Conservation (phyloP, 2,329 filamentous ascomycete species). For the Coniochaeta pulveracea region DNA sequence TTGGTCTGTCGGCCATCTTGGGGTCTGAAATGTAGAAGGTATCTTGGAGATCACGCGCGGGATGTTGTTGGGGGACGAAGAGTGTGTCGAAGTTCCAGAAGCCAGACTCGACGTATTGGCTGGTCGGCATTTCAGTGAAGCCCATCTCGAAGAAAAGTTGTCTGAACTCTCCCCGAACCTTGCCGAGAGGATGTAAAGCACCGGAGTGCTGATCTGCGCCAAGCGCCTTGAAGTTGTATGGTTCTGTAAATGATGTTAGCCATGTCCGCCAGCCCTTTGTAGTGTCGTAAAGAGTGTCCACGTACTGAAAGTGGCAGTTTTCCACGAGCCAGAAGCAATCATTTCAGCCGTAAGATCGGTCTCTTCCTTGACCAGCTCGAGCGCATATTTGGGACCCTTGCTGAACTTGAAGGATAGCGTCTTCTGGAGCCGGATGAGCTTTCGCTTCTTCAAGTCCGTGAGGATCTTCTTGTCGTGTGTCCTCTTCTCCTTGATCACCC, state of each 20-base stretch:
- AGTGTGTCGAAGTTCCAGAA: background rate
- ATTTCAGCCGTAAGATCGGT: conserved; percentile 94
- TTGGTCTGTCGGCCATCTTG: conserved; percentile 53
- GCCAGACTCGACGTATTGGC: background rate
- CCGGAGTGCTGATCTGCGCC: conserved; percentile 51
- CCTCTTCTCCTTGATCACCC: conserved; percentile 58
- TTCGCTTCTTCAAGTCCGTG: conserved; percentile 81
- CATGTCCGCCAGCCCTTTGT: no score
- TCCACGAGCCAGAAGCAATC: conserved; percentile 80
- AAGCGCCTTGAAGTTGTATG: conserved; percentile 42
- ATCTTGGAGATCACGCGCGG: conserved; percentile 92
- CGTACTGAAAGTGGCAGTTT: conserved; percentile 70
- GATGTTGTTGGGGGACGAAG: conserved; percentile 49
- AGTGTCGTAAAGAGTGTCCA: no score
- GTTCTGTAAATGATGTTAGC: conserved; percentile 36
- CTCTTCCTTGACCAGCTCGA: conserved; percentile 83
- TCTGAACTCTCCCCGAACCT: conserved; percentile 90
- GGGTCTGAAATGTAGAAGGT: conserved; percentile 96
- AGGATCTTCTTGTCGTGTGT: conserved; percentile 67
- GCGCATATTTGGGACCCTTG: conserved; percentile 81
- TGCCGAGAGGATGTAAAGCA: conserved; percentile 66
- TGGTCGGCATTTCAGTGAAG: conserved; percentile 93
- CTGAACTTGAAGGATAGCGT: conserved; percentile 71
- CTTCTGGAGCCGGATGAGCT: conserved; percentile 76
- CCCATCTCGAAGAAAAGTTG: conserved; percentile 99